Base-by-base conservation (phyloP, 257 asterid species). In the Fraxinus pennsylvanica region DNA sequence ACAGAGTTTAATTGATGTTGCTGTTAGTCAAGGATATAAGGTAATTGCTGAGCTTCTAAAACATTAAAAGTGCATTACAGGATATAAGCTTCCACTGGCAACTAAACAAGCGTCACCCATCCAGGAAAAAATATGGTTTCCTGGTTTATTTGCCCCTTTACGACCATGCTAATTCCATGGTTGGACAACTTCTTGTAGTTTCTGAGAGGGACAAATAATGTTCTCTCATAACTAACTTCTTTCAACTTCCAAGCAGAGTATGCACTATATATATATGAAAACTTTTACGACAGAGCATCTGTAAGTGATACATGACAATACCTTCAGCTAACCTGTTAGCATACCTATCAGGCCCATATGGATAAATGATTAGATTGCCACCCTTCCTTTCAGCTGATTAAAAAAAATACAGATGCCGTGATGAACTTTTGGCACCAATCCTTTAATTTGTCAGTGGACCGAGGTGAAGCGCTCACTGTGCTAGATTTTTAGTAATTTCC, bases 1-100 rank as follows among this genome's bases (percentile, higher is more conserved):
- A 76, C 90, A 88, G 88, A 91, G 93, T 80, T 83, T 90, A 71
- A 80, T 91, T 21, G 97, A 88, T 76, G 88, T 89, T 82, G 95
- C 95, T 82, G 71, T 66, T 32, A 91, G 84, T 84, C 88, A 81
- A 66, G 93, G 93, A 81, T 91, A 77, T 72, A 47, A 86, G 94
- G 97, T 91, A 88, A 68, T 15, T 79, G 22, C 13, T 25, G 17
- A 52, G 65, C 61, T 32, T 41, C 33, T 45, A 52, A 50, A 52
- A 52, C 63, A 0, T 17, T 45, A 14, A 45, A 45, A 10, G 17
- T 9, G 45, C 45, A 39, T 39, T 39, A 39, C 45, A 9, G 45
- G 14, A 9, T 39, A 39, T 39, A 8, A 39, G 45, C 45, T 39
- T 39, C 45, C 10, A 39, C 45, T 39, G 45, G 13, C 2, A 39